Evolutionary conservation across 140 eudicot genomes (phyloP), one percentile per base, ranked within the genome.

Genomic region (Ambrosia hybrid): DNA sequence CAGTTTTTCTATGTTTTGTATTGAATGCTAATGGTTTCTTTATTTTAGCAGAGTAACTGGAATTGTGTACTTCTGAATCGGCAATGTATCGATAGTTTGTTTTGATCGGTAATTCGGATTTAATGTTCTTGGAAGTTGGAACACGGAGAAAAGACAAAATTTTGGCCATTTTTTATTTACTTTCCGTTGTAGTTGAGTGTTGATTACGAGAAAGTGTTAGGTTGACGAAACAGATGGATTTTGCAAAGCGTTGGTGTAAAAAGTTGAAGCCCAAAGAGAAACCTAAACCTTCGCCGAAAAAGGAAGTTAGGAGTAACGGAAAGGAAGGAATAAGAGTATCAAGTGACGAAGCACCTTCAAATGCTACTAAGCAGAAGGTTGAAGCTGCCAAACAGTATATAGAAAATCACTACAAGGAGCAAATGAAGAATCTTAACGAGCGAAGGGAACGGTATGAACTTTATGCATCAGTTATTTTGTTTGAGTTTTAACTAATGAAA

Each of bases 341-440:
- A 21, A 21, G 26, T 21, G 26, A 21, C 26, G 26, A 21, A 21
- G 26, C 26, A 21, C 26, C 26, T 21, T 21, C 26, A 21, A 21
- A 21, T 21, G 26, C 26, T 21, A 21, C 26, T 21, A 21, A 21
- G 26, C 26, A 21, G 26, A 21, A 21, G 26, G 26, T 21, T 55
- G 99, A 87, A 65, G 99, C 99, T 52, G 99, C 99, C n/a, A 94
- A 90, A 79, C 99, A 94, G 73, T 94, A 94, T 53, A 94, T 94
- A 51, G 99, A 94, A 78, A 90, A 91, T 85, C 97, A 94, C 82
- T 94, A 94, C 76, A 89, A 94, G 83, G 97, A 94, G 82, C 99
- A 94, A 71, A 94, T 90, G 99, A 90, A 86, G 88, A 94, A 85
- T 84, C 71, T 94, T 76, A 91, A 94, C 72, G 97, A 90, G 77